Conservation (phyloP, 2,329 filamentous ascomycete genomes). For the Fusarium odoratissimum region DNA sequence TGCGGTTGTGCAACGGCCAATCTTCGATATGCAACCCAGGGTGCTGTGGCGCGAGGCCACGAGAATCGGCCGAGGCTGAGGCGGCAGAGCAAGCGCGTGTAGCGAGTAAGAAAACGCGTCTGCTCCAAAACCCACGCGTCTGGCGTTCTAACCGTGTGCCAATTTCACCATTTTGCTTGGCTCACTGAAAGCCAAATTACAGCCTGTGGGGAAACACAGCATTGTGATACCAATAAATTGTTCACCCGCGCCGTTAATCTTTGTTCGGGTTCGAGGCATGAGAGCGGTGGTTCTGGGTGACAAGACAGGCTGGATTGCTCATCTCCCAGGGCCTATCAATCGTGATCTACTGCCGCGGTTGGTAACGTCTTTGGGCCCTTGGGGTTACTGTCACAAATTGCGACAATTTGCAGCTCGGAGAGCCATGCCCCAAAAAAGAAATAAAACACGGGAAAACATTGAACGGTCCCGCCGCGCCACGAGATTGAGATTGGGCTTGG, state of each 20-base stretch:
- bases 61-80: slow-evolving; percentile 25
- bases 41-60: slow-evolving; percentile 32
- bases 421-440: slow-evolving; percentile 29
- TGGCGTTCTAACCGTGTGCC: neutral
- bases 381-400: slow-evolving; percentile 22
- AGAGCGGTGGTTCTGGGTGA: slow-evolving; percentile 22
- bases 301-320: slow-evolving; percentile 33
- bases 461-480: slow-evolving; percentile 16
- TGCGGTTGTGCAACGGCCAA: neutral
- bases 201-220: slow-evolving; percentile 5
- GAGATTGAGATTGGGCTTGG: slow-evolving; percentile 32
- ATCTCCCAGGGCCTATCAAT: slow-evolving; percentile 33
- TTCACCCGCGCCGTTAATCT: slow-evolving; percentile 19
- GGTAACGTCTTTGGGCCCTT: slow-evolving; percentile 1
- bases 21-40: neutral
- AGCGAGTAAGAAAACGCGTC: slow-evolving; percentile 26
- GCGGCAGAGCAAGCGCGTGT: slow-evolving; percentile 23
- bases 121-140: slow-evolving; percentile 22
- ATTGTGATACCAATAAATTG: slow-evolving; percentile 18
- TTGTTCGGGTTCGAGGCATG: slow-evolving; percentile 16
- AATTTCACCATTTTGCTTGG: slow-evolving; percentile 27
- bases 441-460: slow-evolving; percentile 27
- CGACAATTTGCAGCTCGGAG: slow-evolving; percentile 33
- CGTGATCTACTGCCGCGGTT: slow-evolving; percentile 6
- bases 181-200: slow-evolving; percentile 10